These are phyloP conservation scores for Lachancea kluyveri DNA, from an alignment of 805 yeast genomes.

Conservation along the genomic window DNA sequence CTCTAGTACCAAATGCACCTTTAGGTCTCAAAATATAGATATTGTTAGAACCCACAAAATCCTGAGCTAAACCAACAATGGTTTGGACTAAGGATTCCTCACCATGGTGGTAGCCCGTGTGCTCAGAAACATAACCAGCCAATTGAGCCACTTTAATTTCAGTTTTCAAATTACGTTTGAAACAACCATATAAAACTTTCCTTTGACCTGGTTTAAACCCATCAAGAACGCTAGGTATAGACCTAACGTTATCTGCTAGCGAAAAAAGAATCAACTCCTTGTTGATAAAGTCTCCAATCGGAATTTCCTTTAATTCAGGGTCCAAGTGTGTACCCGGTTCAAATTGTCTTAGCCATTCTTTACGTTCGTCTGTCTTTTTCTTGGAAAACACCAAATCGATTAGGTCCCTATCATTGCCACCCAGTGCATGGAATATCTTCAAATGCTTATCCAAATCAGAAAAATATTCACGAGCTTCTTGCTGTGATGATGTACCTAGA, in stretches of 20 bases:
- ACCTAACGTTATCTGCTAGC: slow-evolving; percentile 93
- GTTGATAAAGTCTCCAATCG: slow-evolving; percentile 89
- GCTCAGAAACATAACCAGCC: slow-evolving; percentile 83
- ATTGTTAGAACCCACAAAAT: slow-evolving; percentile 89
- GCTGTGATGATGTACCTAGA: slow-evolving; percentile 86
- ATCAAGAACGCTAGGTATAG: slow-evolving; percentile 89
- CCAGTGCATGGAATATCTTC: slow-evolving; percentile 76
- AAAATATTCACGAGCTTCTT: slow-evolving; percentile 85
- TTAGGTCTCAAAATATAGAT: slow-evolving; percentile 78
- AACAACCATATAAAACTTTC: slow-evolving; percentile 83
- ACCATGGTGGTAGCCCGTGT: slow-evolving; percentile 94
- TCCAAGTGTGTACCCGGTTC: slow-evolving; percentile 90
- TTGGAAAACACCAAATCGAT: slow-evolving; percentile 94
- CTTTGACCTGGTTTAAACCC: slow-evolving; percentile 98
- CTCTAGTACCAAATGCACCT: slow-evolving; percentile 95
- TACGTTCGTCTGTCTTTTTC: slow-evolving; percentile 93
- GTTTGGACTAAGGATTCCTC: slow-evolving; percentile 84
- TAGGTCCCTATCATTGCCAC: slow-evolving; percentile 65
- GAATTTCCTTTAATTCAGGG: slow-evolving; percentile 67
- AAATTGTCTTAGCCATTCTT: slow-evolving; percentile 90
- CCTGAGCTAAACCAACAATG: slow-evolving; percentile 90
- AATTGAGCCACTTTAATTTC: slow-evolving; percentile 89
- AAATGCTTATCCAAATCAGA: slow-evolving; percentile 77
- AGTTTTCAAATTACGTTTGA: slow-evolving; percentile 62
- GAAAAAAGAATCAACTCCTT: slow-evolving; percentile 92